Conservation (phyloP, 2,329 filamentous ascomycete species). For the Alternaria triticina region DNA sequence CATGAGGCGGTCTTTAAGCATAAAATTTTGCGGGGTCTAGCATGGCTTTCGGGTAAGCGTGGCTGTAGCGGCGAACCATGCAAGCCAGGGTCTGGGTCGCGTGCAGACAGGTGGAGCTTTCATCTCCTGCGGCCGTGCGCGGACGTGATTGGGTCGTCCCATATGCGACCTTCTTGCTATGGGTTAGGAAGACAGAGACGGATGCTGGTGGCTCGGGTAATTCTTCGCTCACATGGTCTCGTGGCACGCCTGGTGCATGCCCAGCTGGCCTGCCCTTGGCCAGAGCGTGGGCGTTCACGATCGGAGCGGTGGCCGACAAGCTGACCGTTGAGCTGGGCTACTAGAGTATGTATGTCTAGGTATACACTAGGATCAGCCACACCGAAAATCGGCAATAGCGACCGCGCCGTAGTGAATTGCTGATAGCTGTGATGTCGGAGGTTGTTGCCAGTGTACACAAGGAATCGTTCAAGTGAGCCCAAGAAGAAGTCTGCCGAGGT, state of each 20-base stretch:
- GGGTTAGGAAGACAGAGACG: constrained; percentile 4
- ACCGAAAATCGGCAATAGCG: neutral
- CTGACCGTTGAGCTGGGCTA: neutral
- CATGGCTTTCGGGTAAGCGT: constrained; percentile 13
- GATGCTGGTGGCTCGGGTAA: neutral
- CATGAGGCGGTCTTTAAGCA: constrained; percentile 24
- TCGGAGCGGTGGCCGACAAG: constrained; percentile 3
- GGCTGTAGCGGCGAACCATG: constrained; percentile 12
- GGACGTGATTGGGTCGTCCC: constrained; percentile 16
- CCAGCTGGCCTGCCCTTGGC: constrained; percentile 3
- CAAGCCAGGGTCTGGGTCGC: constrained; percentile 23
- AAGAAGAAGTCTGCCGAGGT: constrained; percentile 1
- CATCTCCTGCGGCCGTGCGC: constrained; percentile 4
- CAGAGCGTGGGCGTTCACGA: constrained; percentile 1
- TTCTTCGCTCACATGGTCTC: constrained; percentile 1
- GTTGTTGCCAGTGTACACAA: neutral
- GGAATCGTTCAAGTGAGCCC: neutral
- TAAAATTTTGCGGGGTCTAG: constrained; percentile 32
- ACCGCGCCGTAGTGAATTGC: constrained; percentile 1
- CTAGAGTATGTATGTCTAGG: neutral
- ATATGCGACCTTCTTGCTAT: constrained; percentile 18
- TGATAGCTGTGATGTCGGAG: neutral
- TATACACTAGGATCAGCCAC: neutral
- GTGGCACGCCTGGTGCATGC: constrained; percentile 2
- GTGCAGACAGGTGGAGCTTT: constrained; percentile 26